phyloP scores from a whole-genome alignment of 140 eudicot genomes.

The Stevia rebaudiana region DNA sequence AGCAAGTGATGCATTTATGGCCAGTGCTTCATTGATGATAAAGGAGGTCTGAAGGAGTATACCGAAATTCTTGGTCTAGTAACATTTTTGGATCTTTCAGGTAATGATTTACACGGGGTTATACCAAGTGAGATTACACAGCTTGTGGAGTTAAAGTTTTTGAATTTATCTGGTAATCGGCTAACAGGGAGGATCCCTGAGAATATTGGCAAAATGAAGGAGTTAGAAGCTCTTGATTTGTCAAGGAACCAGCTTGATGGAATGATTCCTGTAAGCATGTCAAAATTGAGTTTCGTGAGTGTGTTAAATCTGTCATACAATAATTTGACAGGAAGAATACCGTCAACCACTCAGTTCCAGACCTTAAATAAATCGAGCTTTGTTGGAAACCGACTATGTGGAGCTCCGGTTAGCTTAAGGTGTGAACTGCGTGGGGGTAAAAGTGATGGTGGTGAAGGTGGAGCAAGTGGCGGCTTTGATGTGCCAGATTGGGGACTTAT shows the following conservation, averaged over 20 bases:
- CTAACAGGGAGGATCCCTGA: conserved; percentile 31
- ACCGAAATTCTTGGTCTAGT: conserved; percentile 22
- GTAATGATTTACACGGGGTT: conserved; percentile 22
- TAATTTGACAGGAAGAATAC: conserved; percentile 38
- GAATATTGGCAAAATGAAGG: conserved; percentile 28
- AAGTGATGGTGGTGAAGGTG: neutral
- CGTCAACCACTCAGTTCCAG: conserved; percentile 24
- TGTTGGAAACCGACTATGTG: conserved; percentile 30
- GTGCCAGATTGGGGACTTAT: conserved; percentile 28
- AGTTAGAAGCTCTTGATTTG: conserved; percentile 33
- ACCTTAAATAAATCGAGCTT: conserved; percentile 26
- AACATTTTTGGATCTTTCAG: conserved; percentile 30
- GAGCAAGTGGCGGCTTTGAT: neutral
- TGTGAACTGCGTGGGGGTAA: conserved; percentile 13
- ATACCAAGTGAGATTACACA: conserved; percentile 33
- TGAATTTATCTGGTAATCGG: conserved; percentile 29
- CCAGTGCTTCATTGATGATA: conserved; percentile 23
- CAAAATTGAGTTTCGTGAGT: conserved; percentile 29
- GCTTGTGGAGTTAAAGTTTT: conserved; percentile 22
- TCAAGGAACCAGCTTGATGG: conserved; percentile 30
- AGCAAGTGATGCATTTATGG: conserved; percentile 22
- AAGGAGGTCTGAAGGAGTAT: conserved; percentile 26
- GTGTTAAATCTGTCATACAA: conserved; percentile 35
- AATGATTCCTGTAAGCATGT: conserved; percentile 31
- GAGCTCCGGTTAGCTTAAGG: conserved; percentile 16